Evolutionary conservation across 1,139 yeast species (phyloP), one percentile per base, ranked within the genome.

Genomic region (Zygoascus sp.): DNA sequence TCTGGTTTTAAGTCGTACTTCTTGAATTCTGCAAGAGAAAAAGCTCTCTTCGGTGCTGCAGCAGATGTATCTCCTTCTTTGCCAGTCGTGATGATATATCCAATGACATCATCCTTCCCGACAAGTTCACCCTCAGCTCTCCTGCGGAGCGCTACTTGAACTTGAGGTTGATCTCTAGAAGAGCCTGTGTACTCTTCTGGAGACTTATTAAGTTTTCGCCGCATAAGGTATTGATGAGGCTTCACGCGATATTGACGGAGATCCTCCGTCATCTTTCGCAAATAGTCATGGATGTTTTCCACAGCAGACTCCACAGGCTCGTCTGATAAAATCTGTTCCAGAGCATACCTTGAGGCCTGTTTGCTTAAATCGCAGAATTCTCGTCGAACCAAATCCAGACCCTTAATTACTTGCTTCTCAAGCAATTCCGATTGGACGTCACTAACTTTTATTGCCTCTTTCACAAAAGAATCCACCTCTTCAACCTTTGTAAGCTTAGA

Each of bases 341-440:
- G 73, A 7, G 88, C 87, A 64, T 74, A 83, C 28, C 81, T 79
- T 0, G 97, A 88, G 2, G 85, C 80, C 50, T 90, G 96, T 63
- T 90, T 94, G 0, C 97, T 87, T 45, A 92, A 70, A 48, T 88
- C 95, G 70, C 97, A 89, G 64, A 79, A 92, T 65, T 92, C 99
- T 72, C 99, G 87, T 67, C 98, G 88, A 64, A 80, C 82, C 95
- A 94, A 83, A 70, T 94, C 99, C 50, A 94, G 76, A 61, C 99
- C 99, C 64, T 92, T 94, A 30, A 92, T 96, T n/a, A 42, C 40
- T 15, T 25, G 40, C 30, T 42, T 28, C 36, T 42, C 45, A 3
- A 34, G 19, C 35, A 42, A 19, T 11, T 20, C 15, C 6, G 39
- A 25, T 17, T 28, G 22, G 15, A 42, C 25, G 10, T 27, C 45